phyloP scores from a whole-genome alignment of 139 green algal genomes.

The Chlamydomonas schloesseri region DNA sequence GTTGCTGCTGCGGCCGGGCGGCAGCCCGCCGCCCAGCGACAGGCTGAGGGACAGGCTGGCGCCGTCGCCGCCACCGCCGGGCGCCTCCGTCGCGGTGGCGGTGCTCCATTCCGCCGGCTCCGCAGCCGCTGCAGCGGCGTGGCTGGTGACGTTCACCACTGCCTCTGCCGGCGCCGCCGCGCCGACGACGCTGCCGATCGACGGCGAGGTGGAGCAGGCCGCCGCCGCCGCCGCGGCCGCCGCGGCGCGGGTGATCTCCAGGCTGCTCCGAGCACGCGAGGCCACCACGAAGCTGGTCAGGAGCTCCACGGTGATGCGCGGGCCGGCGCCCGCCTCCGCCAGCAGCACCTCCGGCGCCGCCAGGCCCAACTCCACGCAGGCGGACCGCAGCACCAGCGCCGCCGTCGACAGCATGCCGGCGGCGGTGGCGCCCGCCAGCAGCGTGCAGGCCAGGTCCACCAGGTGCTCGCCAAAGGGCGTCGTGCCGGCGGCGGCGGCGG shows the following conservation, averaged over 20 bases:
- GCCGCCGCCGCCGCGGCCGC: background rate
- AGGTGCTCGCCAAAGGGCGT: conserved; percentile 6
- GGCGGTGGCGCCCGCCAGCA: conserved; percentile 15
- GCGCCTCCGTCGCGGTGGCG: background rate
- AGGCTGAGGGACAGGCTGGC: background rate
- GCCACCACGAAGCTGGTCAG: background rate
- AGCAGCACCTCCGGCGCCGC: conserved; percentile 34
- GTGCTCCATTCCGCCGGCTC: background rate
- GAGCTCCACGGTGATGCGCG: background rate
- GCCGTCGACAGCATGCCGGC: conserved; percentile 14
- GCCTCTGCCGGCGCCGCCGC: background rate
- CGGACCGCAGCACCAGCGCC: background rate
- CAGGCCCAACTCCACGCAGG: background rate
- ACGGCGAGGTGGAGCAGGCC: too few species aligned
- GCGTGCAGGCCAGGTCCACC: conserved; percentile 29
- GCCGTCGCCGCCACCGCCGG: background rate
- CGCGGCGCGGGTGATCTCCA: background rate
- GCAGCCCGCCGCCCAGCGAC: background rate
- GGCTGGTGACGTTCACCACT: background rate
- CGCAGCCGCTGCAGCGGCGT: too few species aligned
- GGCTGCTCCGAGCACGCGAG: background rate
- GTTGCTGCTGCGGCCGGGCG: background rate
- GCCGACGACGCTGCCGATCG: too few species aligned
- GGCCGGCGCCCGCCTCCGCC: conserved; percentile 24
- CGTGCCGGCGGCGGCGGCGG: background rate